Conservation (phyloP, 129 eudicot species). For the Arctium lappa region DNA sequence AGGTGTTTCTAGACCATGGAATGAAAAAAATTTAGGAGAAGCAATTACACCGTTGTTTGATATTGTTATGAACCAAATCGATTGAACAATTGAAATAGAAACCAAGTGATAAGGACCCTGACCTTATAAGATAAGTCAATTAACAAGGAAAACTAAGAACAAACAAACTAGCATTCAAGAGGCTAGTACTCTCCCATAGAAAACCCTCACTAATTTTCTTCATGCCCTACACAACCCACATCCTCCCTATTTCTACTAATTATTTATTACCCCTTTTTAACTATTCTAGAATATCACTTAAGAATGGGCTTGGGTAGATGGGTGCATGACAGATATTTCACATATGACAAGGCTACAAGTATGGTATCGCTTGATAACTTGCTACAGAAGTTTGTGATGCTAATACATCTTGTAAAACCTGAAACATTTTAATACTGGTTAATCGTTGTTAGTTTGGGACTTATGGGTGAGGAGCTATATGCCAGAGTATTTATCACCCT, state of each 20-base stretch:
- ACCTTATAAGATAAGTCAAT: too few relatives aligned
- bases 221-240: too few relatives aligned
- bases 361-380: neutral
- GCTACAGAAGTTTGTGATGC: neutral
- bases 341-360: neutral
- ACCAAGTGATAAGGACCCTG: too few relatives aligned
- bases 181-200: too few relatives aligned
- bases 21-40: neutral
- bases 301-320: too few relatives aligned
- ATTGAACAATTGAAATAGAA: too few relatives aligned
- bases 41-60: neutral
- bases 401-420: neutral
- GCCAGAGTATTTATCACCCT: neutral
- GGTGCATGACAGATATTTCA: neutral
- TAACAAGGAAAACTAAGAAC: too few relatives aligned
- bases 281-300: too few relatives aligned
- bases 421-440: neutral
- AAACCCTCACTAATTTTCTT: too few relatives aligned
- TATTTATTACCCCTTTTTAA: too few relatives aligned
- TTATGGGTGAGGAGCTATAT: neutral
- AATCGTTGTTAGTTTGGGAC: neutral
- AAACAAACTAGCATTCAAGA: too few relatives aligned
- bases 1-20: neutral
- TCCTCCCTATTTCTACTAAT: too few relatives aligned
- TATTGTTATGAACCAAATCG: neutral